These are phyloP conservation scores for Hamamelis virginiana DNA, from an alignment of 164 flowering plant species.

Conservation along the genomic window DNA sequence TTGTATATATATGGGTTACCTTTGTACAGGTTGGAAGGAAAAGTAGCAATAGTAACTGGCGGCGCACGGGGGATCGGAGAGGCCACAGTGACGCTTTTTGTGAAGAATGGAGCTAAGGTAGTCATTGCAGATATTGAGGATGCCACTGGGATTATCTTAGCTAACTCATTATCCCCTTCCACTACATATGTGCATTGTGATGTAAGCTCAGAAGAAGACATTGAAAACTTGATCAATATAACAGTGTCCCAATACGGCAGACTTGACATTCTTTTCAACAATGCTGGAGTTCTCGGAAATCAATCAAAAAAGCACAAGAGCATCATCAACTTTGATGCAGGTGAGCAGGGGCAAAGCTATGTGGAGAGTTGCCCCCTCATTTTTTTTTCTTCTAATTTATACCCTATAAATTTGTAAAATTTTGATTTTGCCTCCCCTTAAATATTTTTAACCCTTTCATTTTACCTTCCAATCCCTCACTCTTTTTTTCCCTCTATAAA, in stretches of 20 bases:
- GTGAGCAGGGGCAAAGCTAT: no score
- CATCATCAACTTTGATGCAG: conserved; percentile 60
- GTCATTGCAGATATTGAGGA: conserved; percentile 73
- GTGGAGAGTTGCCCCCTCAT: no score
- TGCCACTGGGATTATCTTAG: conserved; percentile 35
- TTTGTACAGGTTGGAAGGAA: conserved; percentile 67
- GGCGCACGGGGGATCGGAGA: conserved; percentile 85
- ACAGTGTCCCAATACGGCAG: conserved; percentile 49
- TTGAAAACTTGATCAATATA: conserved; percentile 37
- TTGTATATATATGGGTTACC: no score
- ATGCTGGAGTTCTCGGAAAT: conserved; percentile 77
- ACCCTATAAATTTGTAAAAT: no score
- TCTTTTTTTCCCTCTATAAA: no score
- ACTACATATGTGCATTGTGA: conserved; percentile 69
- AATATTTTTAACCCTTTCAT: no score
- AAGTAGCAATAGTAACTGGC: conserved; percentile 76
- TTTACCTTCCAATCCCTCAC: no score
- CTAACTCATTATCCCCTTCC: conserved; percentile 40
- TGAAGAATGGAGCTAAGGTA: conserved; percentile 68
- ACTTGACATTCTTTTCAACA: conserved; percentile 79
- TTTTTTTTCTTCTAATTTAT: no score
- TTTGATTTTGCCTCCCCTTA: no score
- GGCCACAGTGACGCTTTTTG: conserved; percentile 66
- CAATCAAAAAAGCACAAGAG: conserved; percentile 64
- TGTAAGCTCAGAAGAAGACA: conserved; percentile 64